Conservation (phyloP, 352 stramenopile genomes). For the Globisporangium splendens region DNA sequence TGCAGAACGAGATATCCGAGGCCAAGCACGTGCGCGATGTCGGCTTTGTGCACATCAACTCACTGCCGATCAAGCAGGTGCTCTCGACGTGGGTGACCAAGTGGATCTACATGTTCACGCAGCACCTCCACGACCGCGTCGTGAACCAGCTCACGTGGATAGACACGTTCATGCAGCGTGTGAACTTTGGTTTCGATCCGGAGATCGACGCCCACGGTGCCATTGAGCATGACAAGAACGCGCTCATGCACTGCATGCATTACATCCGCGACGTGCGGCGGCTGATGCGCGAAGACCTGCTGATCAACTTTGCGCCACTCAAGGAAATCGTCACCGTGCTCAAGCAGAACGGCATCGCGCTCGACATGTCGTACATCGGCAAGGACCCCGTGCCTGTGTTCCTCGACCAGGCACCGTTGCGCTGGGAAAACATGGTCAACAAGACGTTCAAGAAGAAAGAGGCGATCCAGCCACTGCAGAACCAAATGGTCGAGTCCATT, state of each 20-base stretch:
- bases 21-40: slow-evolving; percentile 85
- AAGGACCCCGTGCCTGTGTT: slow-evolving; percentile 83
- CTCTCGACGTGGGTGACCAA: slow-evolving; percentile 93
- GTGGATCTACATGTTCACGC: slow-evolving; percentile 93
- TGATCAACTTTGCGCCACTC: slow-evolving; percentile 72
- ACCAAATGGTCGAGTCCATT: slow-evolving; percentile 84
- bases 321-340: slow-evolving; percentile 80
- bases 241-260: slow-evolving; percentile 86
- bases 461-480: slow-evolving; percentile 87
- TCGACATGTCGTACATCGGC: slow-evolving; percentile 86
- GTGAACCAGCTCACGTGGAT: slow-evolving; percentile 81
- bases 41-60: slow-evolving; percentile 91
- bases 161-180: slow-evolving; percentile 80
- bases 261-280: slow-evolving; percentile 87
- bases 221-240: slow-evolving; percentile 37
- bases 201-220: slow-evolving; percentile 36
- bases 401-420: slow-evolving; percentile 83
- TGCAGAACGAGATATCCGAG: slow-evolving; percentile 89
- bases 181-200: slow-evolving; percentile 74
- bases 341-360: slow-evolving; percentile 83
- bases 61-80: slow-evolving; percentile 93
- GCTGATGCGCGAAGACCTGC: slow-evolving; percentile 76
- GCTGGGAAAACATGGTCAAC: slow-evolving; percentile 92
- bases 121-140: slow-evolving; percentile 90
- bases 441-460: slow-evolving; percentile 93